Evolutionary conservation across 768 basidiomycete genomes (phyloP), one percentile per base, ranked within the genome.

Genomic region (Dioszegia aurantiaca): DNA sequence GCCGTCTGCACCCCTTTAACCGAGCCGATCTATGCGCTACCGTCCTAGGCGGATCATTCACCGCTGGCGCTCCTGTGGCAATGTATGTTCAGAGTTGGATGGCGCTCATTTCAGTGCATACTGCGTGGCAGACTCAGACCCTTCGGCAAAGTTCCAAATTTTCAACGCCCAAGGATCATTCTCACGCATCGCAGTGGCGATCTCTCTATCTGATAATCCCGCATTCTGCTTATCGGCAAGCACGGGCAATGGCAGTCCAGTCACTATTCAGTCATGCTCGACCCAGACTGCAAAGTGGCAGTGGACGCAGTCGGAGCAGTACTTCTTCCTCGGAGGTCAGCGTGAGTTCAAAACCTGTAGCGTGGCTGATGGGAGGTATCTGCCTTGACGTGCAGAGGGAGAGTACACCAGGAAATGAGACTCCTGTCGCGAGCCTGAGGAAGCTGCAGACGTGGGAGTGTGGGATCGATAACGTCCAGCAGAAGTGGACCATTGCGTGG

Each of bases 21-120:
- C 17, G 60, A 21, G n/a, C 11, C 17, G 60, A 61, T 42, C 57
- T 65, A n/a, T 65, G 64, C 40, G 53, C 58, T 21, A 56, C 54
- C 8, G 47, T 59, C 39, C 12, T 59, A 19, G 52, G 52, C 4
- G 39, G 21, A 21, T 21, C 49, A 2, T 44, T 31, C 39, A 28
- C 11, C 2, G 30, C 27, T 3, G 52, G 52, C 16, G 33, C 26
- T 28, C 19, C 37, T 11, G 39, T 54, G 3, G 24, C 24, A 9
- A 54, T 54, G 52, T 54, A n/a, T n/a, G n/a, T n/a, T n/a, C n/a
- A n/a, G 44, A 3, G 19, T 14, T 5, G 44, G 24, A 45, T 10
- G 14, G 26, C 3, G 44, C 8, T 24, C 5, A 42, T n/a, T 28
- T 14, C 33, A 51, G 48, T 51, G 48, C 48, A 1, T 37, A 51